Base-by-base conservation (phyloP, 73 alveolate species). In the Paramecium bursaria region DNA sequence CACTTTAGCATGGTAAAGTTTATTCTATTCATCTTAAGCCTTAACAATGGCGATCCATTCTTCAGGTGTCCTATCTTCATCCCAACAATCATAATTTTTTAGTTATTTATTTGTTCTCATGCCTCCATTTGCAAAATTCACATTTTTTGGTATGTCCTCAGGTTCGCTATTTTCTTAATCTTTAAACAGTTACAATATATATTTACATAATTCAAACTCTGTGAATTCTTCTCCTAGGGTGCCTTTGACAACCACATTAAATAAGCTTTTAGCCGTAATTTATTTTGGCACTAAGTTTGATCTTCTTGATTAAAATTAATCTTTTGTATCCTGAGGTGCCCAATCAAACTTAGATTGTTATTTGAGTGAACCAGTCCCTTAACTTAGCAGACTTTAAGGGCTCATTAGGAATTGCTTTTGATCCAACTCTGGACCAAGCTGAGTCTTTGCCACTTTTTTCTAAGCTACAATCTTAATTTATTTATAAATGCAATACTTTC, bases 11-110 rank as follows among this genome's bases (percentile, higher is more conserved):
- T 79, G 89, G 19, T 80, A 82, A n/a, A 74, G 74, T 19, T 52
- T 39, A 7, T 17, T 79, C 35, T 79, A 17, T 7, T 14, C 13
- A 50, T 54, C 51, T 39, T 30, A 14, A 53, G 51, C 80, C 11
- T n/a, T n/a, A n/a, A n/a, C n/a, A n/a, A n/a, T n/a, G n/a, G n/a
- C n/a, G n/a, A 79, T 10, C 85, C 80, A 79, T 79, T 52, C 17
- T 22, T 39, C 35, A 3, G 89, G 89, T 13, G 89, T 54, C 22
- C 49, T 79, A 7, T 79, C 89, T 79, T 79, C 89, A 55, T 79
- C 89, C 89, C 89, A 79, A 23, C 89, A 79, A 42, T 79, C 89
- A 44, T 79, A 79, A 19, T 79, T 73, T 33, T 73, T 61, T 10
- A 79, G 73, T 31, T 79, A 53, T 46, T 79, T 79, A 79, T 79